These are phyloP conservation scores for Tricholoma saponaceum DNA, from an alignment of 768 basidiomycete species.

Conservation along the genomic window DNA sequence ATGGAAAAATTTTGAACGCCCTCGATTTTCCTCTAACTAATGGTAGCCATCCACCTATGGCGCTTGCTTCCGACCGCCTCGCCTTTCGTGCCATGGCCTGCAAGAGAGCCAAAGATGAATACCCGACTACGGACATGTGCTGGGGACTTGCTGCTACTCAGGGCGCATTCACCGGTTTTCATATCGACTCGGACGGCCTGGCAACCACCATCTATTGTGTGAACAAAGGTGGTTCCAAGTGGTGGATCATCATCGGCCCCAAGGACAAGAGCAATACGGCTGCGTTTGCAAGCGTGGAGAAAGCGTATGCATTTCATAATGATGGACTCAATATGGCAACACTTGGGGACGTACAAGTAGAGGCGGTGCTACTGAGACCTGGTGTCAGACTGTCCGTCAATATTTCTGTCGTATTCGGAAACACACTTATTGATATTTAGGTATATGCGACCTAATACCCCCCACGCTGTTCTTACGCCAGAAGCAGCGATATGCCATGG, in stretches of 20 bases:
- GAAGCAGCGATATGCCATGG: neutral
- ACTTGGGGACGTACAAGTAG: neutral
- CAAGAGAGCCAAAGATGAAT: neutral
- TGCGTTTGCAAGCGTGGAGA: neutral
- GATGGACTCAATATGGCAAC: neutral
- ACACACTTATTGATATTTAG: neutral
- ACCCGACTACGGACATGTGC: neutral
- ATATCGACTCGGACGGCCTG: neutral
- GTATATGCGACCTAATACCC: constrained; percentile 1
- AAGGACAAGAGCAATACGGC: neutral
- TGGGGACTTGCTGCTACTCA: neutral
- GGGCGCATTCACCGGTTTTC: neutral
- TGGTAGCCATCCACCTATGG: neutral
- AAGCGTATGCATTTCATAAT: neutral
- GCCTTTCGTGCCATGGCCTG: neutral
- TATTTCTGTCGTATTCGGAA: neutral
- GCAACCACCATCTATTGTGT: neutral
- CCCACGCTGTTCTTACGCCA: neutral
- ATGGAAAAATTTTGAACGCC: neutral
- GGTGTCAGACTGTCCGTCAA: neutral
- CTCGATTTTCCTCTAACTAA: neutral
- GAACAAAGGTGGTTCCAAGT: neutral
- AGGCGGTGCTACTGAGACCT: neutral
- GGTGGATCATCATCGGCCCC: neutral
- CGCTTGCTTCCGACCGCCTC: neutral